phyloP scores from a whole-genome alignment of 2,329 filamentous ascomycete species.

The Cladosporium sp. region DNA sequence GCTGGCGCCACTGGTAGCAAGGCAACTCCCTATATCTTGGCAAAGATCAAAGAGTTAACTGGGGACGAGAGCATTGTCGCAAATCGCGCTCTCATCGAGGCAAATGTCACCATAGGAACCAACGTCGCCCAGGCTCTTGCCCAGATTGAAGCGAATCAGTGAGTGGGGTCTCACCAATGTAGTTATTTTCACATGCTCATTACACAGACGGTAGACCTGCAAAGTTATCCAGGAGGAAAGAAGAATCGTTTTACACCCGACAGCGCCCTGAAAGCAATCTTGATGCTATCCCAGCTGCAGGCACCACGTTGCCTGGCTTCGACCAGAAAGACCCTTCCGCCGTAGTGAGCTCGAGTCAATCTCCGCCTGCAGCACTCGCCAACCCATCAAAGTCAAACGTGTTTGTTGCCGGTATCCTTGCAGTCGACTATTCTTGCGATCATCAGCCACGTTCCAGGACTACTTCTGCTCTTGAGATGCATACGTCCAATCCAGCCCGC shows the following conservation, averaged over 20 bases:
- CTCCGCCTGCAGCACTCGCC: not conserved
- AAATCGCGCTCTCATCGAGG: constrained; percentile 69
- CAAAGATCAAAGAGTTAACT: constrained; percentile 76
- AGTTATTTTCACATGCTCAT: constrained; percentile 12
- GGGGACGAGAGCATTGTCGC: constrained; percentile 69
- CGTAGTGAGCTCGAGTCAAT: not conserved
- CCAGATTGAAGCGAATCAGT: constrained; percentile 48
- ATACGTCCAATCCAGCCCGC: constrained; percentile 82
- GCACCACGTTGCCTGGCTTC: not conserved
- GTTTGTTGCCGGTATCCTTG: constrained; percentile 87
- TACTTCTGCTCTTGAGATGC: constrained; percentile 53
- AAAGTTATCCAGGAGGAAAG: not conserved
- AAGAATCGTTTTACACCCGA: not conserved
- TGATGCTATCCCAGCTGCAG: not conserved
- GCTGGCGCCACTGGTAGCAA: constrained; percentile 69
- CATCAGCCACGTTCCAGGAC: constrained; percentile 51
- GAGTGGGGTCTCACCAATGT: not conserved
- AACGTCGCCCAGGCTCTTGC: constrained; percentile 64
- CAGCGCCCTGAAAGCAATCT: not conserved
- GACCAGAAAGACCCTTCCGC: not conserved
- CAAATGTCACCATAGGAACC: constrained; percentile 65
- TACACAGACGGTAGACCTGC: constrained; percentile 15
- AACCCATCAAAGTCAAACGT: constrained; percentile 55
- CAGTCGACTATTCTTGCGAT: constrained; percentile 84
- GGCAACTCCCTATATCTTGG: constrained; percentile 83